Base-by-base conservation (phyloP, 495 filamentous ascomycete genomes). In the Penicillium cosmopolitanum region DNA sequence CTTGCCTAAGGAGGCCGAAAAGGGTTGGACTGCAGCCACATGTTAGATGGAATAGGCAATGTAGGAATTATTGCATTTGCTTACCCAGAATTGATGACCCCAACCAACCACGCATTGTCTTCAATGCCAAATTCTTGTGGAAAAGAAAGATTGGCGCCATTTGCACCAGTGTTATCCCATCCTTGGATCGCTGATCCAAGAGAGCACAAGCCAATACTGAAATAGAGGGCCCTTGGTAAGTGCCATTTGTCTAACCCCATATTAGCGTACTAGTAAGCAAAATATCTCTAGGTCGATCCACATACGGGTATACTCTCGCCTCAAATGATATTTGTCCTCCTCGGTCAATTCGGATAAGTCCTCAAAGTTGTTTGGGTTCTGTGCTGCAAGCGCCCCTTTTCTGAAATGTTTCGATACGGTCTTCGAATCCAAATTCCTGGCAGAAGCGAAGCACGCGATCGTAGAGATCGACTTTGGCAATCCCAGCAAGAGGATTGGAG, bases 151-250 rank as follows among this genome's bases (percentile, higher is more conserved):
- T 88, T 88, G 42, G 87, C 86, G 35, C 86, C 87, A 61, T 89
- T 89, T 56, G 82, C 83, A 16, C 85, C 87, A 12, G 86, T 87
- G 58, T 89, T 84, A 68, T 89, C 86, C 86, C 85, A 89, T 46
- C 83, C 83, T 43, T 89, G 86, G 15, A 87, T 83, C 16, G 85
- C 86, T 44, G 88, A 87, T n/a, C 83, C 88, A 46, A 91, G 81
- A 48, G 87, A 89, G 63, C 84, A 86, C 25, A 89, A 75, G 43
- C 83, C 75, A 64, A 91, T 85, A 44, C 85, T 88, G 43, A 85
- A 78, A 67, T 89, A 91, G 6, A 91, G 80, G 33, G 77, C 74
- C 56, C 48, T 61, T 5, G 88, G 87, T 44, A 86, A 82, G 42
- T 80, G 75, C 84, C 85, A 91, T 58, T 84, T 85, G 66, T 86